These are phyloP conservation scores for Solanum tarijense DNA, from an alignment of 257 asterid genomes.

Conservation along the genomic window DNA sequence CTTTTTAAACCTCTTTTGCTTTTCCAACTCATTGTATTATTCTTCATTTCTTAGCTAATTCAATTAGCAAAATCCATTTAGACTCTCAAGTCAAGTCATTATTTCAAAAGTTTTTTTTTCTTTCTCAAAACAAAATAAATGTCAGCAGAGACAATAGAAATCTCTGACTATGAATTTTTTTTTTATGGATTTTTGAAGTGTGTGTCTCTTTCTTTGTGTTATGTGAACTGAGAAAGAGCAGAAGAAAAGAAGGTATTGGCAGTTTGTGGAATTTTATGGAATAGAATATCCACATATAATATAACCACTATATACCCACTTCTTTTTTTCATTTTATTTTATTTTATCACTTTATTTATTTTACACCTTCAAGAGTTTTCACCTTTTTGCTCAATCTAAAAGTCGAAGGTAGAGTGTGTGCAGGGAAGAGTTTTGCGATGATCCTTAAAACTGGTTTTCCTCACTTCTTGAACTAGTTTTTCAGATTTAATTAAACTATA, in stretches of 20 bases:
- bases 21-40: slow-evolving; percentile 68
- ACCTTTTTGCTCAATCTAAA: neutral
- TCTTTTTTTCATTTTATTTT: neutral
- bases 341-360: too few species aligned
- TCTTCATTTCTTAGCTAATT: neutral
- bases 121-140: neutral
- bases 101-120: neutral
- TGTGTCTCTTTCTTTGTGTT: neutral
- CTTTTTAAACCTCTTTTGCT: slow-evolving; percentile 38
- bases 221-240: neutral
- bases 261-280: neutral
- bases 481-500: too few species aligned
- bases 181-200: neutral
- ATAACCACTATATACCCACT: neutral
- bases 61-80: slow-evolving; percentile 16
- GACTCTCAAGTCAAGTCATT: slow-evolving; percentile 8
- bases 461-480: too few species aligned
- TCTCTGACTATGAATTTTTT: neutral
- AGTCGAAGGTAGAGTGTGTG: neutral
- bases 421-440: neutral
- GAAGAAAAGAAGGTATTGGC: neutral
- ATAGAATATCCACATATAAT: neutral
- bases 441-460: neutral
- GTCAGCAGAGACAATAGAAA: neutral
- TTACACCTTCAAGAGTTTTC: too few species aligned